These are phyloP conservation scores for Clarireedia paspali DNA, from an alignment of 2,329 filamentous ascomycete genomes.

Conservation along the genomic window DNA sequence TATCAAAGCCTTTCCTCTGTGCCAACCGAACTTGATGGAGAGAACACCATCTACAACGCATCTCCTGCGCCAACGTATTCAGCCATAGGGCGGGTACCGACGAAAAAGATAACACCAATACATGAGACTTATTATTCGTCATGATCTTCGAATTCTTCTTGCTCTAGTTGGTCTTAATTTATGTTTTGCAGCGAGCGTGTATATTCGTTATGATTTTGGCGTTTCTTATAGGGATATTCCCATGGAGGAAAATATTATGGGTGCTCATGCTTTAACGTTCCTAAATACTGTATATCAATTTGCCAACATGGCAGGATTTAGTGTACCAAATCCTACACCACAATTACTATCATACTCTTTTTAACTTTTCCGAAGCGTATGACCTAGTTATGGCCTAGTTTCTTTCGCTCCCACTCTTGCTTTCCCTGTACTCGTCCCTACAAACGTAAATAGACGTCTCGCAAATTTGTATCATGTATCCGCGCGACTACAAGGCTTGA, in stretches of 20 bases:
- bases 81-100: constrained; percentile 7
- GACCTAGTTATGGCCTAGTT: too few relatives aligned
- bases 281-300: not conserved
- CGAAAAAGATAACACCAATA: constrained; percentile 11
- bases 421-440: too few relatives aligned
- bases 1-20: not conserved
- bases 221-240: not conserved
- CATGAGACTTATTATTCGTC: constrained; percentile 20
- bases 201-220: not conserved
- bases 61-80: constrained; percentile 18
- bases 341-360: too few relatives aligned
- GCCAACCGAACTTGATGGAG: constrained; percentile 3
- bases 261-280: not conserved
- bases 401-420: too few relatives aligned
- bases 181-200: not conserved
- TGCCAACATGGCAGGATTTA: not conserved
- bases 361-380: too few relatives aligned
- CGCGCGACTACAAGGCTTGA: too few relatives aligned
- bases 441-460: too few relatives aligned
- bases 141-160: constrained; percentile 3
- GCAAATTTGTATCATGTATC: too few relatives aligned
- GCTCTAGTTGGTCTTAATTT: not conserved
- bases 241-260: constrained; percentile 1
- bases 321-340: not conserved
- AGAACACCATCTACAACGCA: not conserved